Evolutionary conservation across 164 flowering plant species (phyloP).

Genomic region (Vitis rotundifolia): DNA sequence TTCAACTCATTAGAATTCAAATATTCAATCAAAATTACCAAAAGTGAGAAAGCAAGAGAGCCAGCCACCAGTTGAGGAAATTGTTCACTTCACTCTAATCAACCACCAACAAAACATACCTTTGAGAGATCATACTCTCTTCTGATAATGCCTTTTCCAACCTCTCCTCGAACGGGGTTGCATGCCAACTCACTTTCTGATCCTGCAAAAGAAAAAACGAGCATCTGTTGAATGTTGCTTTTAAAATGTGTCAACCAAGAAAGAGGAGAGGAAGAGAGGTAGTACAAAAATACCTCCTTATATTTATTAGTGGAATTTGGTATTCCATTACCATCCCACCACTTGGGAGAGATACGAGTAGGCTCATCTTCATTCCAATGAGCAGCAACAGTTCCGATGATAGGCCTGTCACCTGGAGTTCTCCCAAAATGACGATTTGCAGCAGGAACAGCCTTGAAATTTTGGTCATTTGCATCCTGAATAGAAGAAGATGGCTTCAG

Average conservation of each 20-base stretch:
- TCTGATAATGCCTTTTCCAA: conserved; percentile 90
- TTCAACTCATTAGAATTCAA: not conserved
- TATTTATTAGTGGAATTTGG: conserved; percentile 95
- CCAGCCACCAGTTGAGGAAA: not conserved
- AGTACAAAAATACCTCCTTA: conserved; percentile 63
- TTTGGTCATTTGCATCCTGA: conserved; percentile 21
- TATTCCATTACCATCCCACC: conserved; percentile 97
- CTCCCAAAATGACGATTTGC: conserved; percentile 27
- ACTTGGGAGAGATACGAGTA: conserved; percentile 49
- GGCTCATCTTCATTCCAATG: conserved; percentile 72
- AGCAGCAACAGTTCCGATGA: conserved; percentile 78
- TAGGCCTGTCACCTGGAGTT: conserved; percentile 70
- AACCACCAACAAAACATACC: conserved; percentile 31
- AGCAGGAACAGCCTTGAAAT: conserved; percentile 7
- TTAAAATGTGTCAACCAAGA: not conserved
- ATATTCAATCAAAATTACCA: not conserved
- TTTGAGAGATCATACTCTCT: conserved; percentile 56
- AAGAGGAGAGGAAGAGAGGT: not conserved
- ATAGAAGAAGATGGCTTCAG: conserved; percentile 39
- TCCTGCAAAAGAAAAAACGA: conserved; percentile 50
- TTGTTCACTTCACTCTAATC: not conserved
- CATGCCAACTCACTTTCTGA: conserved; percentile 97
- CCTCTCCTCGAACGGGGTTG: conserved; percentile 96
- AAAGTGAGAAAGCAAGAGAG: not conserved
- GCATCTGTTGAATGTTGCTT: not conserved